Evolutionary conservation across 2,329 filamentous ascomycete genomes (phyloP).

Genomic region (Cyphellophora europaea): DNA sequence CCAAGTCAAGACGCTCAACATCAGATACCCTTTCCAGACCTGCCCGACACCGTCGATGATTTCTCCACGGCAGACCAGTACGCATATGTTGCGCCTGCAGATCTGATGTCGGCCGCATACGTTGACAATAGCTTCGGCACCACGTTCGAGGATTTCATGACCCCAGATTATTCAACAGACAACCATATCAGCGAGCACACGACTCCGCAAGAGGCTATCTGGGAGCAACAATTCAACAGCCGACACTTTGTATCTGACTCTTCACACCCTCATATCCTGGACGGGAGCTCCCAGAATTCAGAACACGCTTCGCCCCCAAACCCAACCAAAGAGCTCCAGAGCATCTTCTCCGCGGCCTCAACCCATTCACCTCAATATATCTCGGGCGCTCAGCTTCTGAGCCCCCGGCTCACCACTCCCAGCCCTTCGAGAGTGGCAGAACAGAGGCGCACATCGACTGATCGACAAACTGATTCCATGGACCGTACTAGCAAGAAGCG

Average conservation of each 20-base stretch:
- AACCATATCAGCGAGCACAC: constrained; percentile 15
- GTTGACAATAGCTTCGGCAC: constrained; percentile 5
- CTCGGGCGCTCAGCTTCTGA: constrained; percentile 8
- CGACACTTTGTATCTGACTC: no score
- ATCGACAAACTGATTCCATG: not conserved
- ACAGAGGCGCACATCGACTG: no score
- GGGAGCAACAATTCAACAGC: constrained; percentile 12
- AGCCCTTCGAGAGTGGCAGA: no score
- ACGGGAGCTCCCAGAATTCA: constrained; percentile 3
- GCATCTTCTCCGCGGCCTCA: constrained; percentile 2
- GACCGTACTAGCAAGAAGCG: not conserved
- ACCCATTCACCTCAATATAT: constrained; percentile 6
- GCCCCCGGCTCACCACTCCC: constrained; percentile 6
- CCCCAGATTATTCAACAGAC: constrained; percentile 15
- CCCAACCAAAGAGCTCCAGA: constrained; percentile 6
- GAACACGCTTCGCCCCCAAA: constrained; percentile 1
- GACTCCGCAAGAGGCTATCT: constrained; percentile 16
- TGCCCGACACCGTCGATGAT: not conserved
- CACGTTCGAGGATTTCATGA: constrained; percentile 14
- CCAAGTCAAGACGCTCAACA: constrained; percentile 3
- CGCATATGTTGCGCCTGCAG: not conserved
- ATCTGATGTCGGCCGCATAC: not conserved
- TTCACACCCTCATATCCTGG: constrained; percentile 8
- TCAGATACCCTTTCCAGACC: not conserved
- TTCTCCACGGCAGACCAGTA: not conserved